phyloP scores from a whole-genome alignment of 352 stramenopile genomes.

The Phytophthora crassamura region DNA sequence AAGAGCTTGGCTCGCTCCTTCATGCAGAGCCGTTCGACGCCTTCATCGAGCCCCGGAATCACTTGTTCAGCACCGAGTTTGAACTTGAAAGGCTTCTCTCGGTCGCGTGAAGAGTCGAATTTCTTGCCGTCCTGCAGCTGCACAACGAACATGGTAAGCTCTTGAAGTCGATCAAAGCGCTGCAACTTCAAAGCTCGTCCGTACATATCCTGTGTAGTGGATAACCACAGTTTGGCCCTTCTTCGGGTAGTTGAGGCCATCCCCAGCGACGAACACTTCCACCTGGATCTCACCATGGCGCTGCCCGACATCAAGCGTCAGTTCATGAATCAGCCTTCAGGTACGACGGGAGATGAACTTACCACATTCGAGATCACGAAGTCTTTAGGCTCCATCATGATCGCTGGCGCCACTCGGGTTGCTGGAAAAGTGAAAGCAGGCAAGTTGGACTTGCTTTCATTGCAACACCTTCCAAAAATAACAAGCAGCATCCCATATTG shows the following conservation, averaged over 20 bases:
- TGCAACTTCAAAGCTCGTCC: constrained; percentile 1
- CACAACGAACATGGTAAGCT: neutral
- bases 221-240: constrained; percentile 88
- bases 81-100: constrained; percentile 91
- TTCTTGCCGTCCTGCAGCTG: constrained; percentile 79
- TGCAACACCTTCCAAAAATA: constrained; percentile 16
- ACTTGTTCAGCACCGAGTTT: constrained; percentile 90
- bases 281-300: constrained; percentile 81
- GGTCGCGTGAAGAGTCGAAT: constrained; percentile 77
- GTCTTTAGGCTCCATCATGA: constrained; percentile 65
- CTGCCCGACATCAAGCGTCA: constrained; percentile 33
- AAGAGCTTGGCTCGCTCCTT: constrained; percentile 89
- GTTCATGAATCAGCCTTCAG: neutral
- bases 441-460: neutral
- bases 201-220: constrained; percentile 90
- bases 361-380: constrained; percentile 65
- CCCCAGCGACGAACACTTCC: constrained; percentile 90
- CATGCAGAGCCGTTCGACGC: constrained; percentile 82
- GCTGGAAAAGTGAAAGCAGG: neutral
- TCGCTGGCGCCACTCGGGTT: neutral
- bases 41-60: constrained; percentile 88
- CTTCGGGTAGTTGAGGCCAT: constrained; percentile 91
- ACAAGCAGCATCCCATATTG: constrained; percentile 20
- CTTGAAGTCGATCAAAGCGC: no score
- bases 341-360: constrained; percentile 7